phyloP scores from a whole-genome alignment of 169 alveolate species.

The Cryptosporidium viatorum region DNA sequence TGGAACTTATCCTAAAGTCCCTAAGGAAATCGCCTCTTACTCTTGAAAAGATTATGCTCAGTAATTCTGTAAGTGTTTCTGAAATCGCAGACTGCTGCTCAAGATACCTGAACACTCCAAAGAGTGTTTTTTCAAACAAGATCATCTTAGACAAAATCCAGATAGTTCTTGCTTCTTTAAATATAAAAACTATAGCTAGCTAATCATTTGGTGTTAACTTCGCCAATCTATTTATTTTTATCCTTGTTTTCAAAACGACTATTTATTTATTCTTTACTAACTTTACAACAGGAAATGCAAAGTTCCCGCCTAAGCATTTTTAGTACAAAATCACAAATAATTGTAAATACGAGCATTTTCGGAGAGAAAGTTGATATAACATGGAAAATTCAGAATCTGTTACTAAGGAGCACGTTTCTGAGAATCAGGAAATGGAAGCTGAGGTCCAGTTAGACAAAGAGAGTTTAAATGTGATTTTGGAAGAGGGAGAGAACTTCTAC shows the following conservation, averaged over 20 bases:
- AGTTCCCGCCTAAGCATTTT: neutral
- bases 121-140: neutral
- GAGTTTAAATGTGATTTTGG: slow-evolving; percentile 3
- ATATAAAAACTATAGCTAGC: neutral
- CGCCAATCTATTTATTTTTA: neutral
- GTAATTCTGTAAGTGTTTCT: neutral
- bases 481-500: slow-evolving; percentile 61
- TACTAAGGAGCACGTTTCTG: neutral
- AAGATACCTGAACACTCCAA: slow-evolving; percentile 36
- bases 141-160: slow-evolving; percentile 8
- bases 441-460: neutral
- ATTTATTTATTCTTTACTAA: neutral
- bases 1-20: slow-evolving; percentile 9
- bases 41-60: slow-evolving; percentile 53
- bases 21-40: slow-evolving; percentile 9
- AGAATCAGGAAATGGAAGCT: neutral
- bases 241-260: neutral
- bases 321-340: neutral
- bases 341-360: neutral
- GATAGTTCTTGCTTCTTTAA: neutral
- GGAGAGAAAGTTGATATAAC: neutral
- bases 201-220: neutral
- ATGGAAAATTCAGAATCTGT: neutral
- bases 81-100: slow-evolving; percentile 55
- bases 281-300: neutral